A percentile compares a stretch with the other conserved stretches of the same genome.
phyloP scores from a whole-genome alignment of 169 alveolate species.

The Miamiensis avidus region DNA sequence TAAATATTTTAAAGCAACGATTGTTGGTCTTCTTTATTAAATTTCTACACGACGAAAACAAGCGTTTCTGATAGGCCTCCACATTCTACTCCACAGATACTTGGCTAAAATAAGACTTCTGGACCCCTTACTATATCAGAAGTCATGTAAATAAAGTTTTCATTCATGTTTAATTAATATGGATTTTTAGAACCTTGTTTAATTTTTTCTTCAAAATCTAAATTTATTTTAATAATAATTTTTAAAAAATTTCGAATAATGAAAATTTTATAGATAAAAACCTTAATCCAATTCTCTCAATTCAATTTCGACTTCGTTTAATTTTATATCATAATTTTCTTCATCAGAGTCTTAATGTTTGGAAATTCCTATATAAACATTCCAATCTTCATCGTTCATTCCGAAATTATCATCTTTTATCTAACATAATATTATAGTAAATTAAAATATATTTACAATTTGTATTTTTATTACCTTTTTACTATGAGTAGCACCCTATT shows the following conservation, averaged over 20 bases:
- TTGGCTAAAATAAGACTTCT: constrained; percentile 13
- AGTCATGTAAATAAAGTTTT: constrained; percentile 9
- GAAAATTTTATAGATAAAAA: neutral
- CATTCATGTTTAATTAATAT: constrained; percentile 10
- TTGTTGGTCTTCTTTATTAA: constrained; percentile 2
- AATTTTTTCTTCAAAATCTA: constrained; percentile 28
- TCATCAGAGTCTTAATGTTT: constrained; percentile 24
- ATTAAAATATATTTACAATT: neutral
- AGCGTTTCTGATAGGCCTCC: constrained; percentile 8
- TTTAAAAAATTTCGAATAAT: neutral
- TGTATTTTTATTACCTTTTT: neutral
- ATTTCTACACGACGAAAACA: neutral
- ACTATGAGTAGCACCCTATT: neutral
- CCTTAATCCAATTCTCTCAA: constrained; percentile 28
- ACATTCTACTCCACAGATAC: constrained; percentile 15
- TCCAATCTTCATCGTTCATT: constrained; percentile 37
- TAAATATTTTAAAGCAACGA: constrained; percentile 3
- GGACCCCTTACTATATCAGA: constrained; percentile 12
- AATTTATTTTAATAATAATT: neutral
- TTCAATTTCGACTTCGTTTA: constrained; percentile 30
- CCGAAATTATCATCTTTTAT: constrained; percentile 31
- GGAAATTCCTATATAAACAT: constrained; percentile 6
- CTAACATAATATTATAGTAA: neutral
- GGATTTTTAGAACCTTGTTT: constrained; percentile 25
- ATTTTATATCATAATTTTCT: constrained; percentile 21